Evolutionary conservation across 2,329 filamentous ascomycete species (phyloP).

Genomic region (Aspergillus aculeatus): DNA sequence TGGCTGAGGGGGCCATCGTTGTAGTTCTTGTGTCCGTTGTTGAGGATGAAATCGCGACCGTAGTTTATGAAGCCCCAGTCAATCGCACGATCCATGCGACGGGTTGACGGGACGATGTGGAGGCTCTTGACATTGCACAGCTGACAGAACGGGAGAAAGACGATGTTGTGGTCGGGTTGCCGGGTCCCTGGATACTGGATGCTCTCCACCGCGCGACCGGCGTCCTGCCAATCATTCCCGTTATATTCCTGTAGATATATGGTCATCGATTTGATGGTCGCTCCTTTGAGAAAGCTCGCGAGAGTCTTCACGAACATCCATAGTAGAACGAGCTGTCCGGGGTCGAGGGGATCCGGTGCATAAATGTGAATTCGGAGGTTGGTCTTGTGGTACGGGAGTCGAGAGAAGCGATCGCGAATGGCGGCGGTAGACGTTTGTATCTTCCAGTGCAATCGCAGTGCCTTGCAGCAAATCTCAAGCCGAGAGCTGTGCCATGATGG

Average conservation of each 20-base stretch:
- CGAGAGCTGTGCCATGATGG: not conserved
- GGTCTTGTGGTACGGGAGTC: not conserved
- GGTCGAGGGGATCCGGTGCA: not conserved
- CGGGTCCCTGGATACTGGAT: not conserved
- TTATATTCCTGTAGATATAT: not conserved
- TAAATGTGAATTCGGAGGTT: not conserved
- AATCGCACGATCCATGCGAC: not conserved
- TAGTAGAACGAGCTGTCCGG: not conserved
- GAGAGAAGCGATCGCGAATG: not conserved
- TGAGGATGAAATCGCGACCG: not conserved
- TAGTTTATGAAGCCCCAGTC: slow-evolving; percentile 3
- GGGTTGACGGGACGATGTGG: not conserved
- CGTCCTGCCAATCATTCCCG: not conserved
- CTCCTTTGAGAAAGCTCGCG: not conserved
- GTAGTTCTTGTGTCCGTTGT: not conserved
- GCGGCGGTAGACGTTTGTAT: not conserved
- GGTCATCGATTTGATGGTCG: not conserved
- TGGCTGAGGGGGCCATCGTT: not conserved
- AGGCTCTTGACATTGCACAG: not conserved
- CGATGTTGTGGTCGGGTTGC: slow-evolving; percentile 4
- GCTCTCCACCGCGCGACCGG: not conserved
- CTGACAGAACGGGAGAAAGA: slow-evolving; percentile 1
- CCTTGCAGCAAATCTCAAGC: not conserved
- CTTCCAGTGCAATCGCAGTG: not conserved
- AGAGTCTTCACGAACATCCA: not conserved